Evolutionary conservation across 352 stramenopile genomes (phyloP), one percentile per base, ranked within the genome.

Genomic region (Phytophthora pseudosyringae): DNA sequence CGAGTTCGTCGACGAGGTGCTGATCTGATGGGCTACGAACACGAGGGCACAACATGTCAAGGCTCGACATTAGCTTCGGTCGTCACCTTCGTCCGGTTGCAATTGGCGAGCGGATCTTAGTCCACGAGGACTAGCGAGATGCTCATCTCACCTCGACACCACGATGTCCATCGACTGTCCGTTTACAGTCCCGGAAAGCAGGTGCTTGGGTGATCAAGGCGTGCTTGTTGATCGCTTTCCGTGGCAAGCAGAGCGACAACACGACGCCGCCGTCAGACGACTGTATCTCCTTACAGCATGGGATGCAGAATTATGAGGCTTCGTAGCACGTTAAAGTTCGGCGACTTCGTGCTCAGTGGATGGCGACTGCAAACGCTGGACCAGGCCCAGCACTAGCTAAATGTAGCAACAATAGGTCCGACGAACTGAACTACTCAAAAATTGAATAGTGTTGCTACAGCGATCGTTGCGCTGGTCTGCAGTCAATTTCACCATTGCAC

Each of bases 71-170:
- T n/a, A 33, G 48, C 10, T 45, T 55, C 11, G 15, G 43, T 7
- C 59, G 49, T 67, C 59, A 67, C 43, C 28, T 68, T 69, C 52
- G 60, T 69, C 41, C 21, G 8, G 31, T 69, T 69, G 61, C 13
- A 16, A 7, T 41, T 44, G 52, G 57, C 40, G 45, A 65, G 21
- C 33, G 56, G 33, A 57, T 56, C 55, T 63, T 56, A 47, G 21
- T 59, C 58, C 2, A 28, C 26, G 5, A 36, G 11, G 16, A 64
- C 53, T 58, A 58, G 54, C 29, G 60, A 69, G 29, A 69, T 28
- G 43, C 41, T 67, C 40, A 60, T 54, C 50, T 52, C 15, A 25
- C 40, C 33, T 65, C 48, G 39, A 66, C 32, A 13, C 8, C 40
- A 61, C 58, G 58, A 66, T 45, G 39, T 26, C 25, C 21, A 32